phyloP scores from a whole-genome alignment of 1,284 basidiomycete species.

The Papiliotrema flavescens region DNA sequence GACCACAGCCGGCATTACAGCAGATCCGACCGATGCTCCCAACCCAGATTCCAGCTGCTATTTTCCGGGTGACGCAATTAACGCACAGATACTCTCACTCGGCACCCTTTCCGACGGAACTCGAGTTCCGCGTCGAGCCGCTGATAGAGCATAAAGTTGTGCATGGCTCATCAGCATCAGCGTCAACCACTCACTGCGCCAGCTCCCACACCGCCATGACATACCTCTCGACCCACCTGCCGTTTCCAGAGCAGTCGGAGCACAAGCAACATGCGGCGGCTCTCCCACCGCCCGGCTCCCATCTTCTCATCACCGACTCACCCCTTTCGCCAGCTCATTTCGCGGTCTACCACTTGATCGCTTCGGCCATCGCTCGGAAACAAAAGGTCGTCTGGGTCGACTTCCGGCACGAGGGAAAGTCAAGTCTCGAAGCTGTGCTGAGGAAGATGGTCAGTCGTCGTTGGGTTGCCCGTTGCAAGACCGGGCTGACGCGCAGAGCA shows the following conservation, averaged over 20 bases:
- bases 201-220: slow-evolving; percentile 18
- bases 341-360: slow-evolving; percentile 38
- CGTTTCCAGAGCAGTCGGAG: slow-evolving; percentile 15
- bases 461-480: neutral
- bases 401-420: slow-evolving; percentile 31
- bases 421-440: slow-evolving; percentile 31
- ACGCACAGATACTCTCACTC: no score
- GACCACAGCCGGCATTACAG: no score
- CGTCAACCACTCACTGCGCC: neutral
- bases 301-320: slow-evolving; percentile 45
- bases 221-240: slow-evolving; percentile 31
- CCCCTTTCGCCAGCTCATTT: slow-evolving; percentile 38
- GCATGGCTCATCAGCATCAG: neutral
- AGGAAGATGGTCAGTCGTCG: slow-evolving; percentile 36
- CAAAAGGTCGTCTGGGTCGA: slow-evolving; percentile 39
- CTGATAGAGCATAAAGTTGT: neutral
- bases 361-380: slow-evolving; percentile 21
- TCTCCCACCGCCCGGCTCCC: slow-evolving; percentile 33
- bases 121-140: no score
- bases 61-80: no score
- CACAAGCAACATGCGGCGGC: slow-evolving; percentile 6
- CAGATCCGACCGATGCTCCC: no score
- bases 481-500: slow-evolving; percentile 18
- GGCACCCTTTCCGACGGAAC: neutral
- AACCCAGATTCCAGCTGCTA: no score